Conservation (phyloP, 2,329 filamentous ascomycete genomes). For the Botryotinia narcissicola region DNA sequence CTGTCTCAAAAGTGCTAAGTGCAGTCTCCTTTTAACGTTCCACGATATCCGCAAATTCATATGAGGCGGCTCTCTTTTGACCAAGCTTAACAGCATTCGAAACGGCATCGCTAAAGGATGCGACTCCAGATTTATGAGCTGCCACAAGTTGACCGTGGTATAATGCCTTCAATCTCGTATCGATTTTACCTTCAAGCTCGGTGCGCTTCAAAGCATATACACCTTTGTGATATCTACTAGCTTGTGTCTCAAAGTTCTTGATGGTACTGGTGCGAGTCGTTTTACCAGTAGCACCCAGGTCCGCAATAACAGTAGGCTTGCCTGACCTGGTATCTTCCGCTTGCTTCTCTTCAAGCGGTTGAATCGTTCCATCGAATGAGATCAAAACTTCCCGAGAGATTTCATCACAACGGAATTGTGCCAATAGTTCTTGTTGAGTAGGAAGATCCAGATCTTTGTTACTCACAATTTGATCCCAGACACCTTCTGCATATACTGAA, state of each 20-base stretch:
- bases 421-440: slow-evolving; percentile 93
- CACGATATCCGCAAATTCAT: slow-evolving; percentile 96
- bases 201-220: slow-evolving; percentile 83
- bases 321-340: slow-evolving; percentile 71
- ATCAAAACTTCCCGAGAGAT: slow-evolving; percentile 86
- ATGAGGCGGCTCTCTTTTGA: slow-evolving; percentile 84
- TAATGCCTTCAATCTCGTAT: slow-evolving; percentile 80
- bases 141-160: slow-evolving; percentile 86
- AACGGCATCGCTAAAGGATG: slow-evolving; percentile 83
- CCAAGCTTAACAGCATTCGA: slow-evolving; percentile 82
- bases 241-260: slow-evolving; percentile 83
- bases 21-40: slow-evolving; percentile 75
- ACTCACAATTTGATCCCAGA: slow-evolving; percentile 98
- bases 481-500: slow-evolving; percentile 84
- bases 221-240: slow-evolving; percentile 93
- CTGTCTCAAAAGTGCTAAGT: slow-evolving; percentile 69
- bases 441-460: slow-evolving; percentile 98
- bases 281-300: slow-evolving; percentile 72
- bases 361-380: slow-evolving; percentile 76
- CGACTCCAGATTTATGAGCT: slow-evolving; percentile 83
- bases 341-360: slow-evolving; percentile 83
- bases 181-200: slow-evolving; percentile 84
- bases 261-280: slow-evolving; percentile 69
- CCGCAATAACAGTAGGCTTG: slow-evolving; percentile 66
- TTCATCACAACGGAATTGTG: slow-evolving; percentile 97